Percentiles rank a stretch among this genome's conserved stretches.
Evolutionary conservation across 2,329 filamentous ascomycete species (phyloP).

Genomic region (Penicillium paneum): DNA sequence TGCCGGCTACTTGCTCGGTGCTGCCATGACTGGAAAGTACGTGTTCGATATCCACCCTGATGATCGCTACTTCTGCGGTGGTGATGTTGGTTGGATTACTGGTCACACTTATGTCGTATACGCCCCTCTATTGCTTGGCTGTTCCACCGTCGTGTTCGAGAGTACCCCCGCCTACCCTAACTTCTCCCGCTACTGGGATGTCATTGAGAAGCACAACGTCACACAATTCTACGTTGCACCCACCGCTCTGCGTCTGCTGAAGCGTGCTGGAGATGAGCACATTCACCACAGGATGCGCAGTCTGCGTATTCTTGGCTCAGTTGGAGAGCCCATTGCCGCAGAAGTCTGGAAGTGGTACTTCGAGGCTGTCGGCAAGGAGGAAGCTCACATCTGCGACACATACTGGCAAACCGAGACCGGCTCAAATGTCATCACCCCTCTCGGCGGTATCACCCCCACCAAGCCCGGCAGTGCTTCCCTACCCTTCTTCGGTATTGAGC

Average conservation of each 20-base stretch:
- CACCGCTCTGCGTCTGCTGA: constrained; percentile 85
- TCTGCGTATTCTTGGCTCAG: constrained; percentile 85
- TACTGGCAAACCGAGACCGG: constrained; percentile 99
- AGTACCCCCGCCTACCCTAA: constrained; percentile 95
- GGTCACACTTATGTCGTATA: constrained; percentile 99
- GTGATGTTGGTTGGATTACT: constrained; percentile 98
- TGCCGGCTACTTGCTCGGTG: constrained; percentile 88
- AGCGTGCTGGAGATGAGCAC: constrained; percentile 91
- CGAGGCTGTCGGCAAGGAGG: constrained; percentile 87
- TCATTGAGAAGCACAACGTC: constrained; percentile 90
- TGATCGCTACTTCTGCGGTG: constrained; percentile 94
- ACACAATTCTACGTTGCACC: constrained; percentile 99
- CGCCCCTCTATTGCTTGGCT: constrained; percentile 85
- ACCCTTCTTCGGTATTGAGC: constrained; percentile 97
- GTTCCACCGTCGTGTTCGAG: constrained; percentile 94
- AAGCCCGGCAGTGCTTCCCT: constrained; percentile 95
- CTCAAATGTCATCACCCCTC: constrained; percentile 89
- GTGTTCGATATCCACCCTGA: constrained; percentile 96
- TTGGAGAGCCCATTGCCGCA: constrained; percentile 94
- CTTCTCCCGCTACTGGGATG: constrained; percentile 98
- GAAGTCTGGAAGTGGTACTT: constrained; percentile 99
- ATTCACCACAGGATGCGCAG: constrained; percentile 87
- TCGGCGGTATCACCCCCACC: constrained; percentile 89
- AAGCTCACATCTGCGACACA: constrained; percentile 91
- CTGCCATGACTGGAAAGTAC: constrained; percentile 92